A percentile compares a stretch with the other conserved stretches of the same genome.
Evolutionary conservation across 2,329 filamentous ascomycete species (phyloP).

Genomic region (Cladosporium phlei): DNA sequence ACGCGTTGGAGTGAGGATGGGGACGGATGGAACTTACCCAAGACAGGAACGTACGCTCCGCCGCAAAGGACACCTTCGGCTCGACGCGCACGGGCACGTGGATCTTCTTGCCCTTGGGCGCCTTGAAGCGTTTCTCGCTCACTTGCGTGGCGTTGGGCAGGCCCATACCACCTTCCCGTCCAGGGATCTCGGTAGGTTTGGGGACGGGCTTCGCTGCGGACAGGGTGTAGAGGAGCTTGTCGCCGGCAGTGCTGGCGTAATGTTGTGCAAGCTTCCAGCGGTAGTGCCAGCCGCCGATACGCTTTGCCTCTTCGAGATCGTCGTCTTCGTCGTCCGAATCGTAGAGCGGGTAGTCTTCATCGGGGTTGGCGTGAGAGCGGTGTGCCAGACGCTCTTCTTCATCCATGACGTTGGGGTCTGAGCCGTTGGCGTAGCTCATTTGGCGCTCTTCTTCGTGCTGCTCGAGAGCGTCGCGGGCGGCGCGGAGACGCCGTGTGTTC

Average conservation of each 20-base stretch:
- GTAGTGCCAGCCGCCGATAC: constrained; percentile 73
- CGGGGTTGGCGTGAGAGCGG: constrained; percentile 49
- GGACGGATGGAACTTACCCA: constrained; percentile 59
- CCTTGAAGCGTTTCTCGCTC: constrained; percentile 54
- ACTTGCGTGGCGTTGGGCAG: constrained; percentile 37
- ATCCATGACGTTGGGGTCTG: constrained; percentile 53
- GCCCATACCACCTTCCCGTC: constrained; percentile 38
- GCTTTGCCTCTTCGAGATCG: constrained; percentile 70
- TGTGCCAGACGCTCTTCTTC: constrained; percentile 77
- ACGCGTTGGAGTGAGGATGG: not conserved
- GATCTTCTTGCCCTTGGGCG: constrained; percentile 78
- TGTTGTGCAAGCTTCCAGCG: constrained; percentile 50
- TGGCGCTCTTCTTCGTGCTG: constrained; percentile 47
- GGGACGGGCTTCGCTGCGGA: constrained; percentile 34
- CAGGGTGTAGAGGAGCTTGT: constrained; percentile 31
- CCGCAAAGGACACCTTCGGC: constrained; percentile 95
- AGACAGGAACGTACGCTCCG: constrained; percentile 89
- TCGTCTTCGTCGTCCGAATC: constrained; percentile 78
- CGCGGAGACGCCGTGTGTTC: constrained; percentile 45
- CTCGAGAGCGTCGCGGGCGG: constrained; percentile 47
- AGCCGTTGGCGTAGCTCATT: constrained; percentile 42
- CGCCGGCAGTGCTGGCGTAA: constrained; percentile 47
- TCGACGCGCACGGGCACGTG: constrained; percentile 94
- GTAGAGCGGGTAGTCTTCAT: constrained; percentile 78
- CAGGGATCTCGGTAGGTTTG: constrained; percentile 41